phyloP scores from a whole-genome alignment of 352 stramenopile genomes.

The Phytophthora sp. region DNA sequence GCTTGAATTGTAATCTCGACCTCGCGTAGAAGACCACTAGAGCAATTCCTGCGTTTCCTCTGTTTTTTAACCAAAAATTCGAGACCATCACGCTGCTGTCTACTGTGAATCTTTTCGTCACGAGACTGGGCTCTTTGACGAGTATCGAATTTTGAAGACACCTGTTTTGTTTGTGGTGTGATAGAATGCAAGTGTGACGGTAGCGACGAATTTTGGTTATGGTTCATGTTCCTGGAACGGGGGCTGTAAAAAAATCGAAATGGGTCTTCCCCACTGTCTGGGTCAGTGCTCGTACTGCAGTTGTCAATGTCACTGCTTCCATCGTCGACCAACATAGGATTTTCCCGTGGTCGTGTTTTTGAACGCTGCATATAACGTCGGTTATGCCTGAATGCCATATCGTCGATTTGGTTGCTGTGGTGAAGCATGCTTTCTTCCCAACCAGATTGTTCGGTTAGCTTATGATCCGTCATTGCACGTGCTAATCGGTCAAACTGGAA shows the following conservation, averaged over 20 bases:
- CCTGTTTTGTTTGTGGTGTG: background rate
- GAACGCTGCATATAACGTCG: too few relatives aligned
- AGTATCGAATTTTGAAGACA: background rate
- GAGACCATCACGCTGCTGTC: background rate
- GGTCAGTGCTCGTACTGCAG: too few relatives aligned
- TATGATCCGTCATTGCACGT: background rate
- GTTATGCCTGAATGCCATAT: too few relatives aligned
- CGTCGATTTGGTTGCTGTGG: background rate
- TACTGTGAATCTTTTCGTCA: background rate
- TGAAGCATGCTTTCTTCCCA: background rate
- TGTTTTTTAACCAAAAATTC: background rate
- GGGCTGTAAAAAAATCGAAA: too few relatives aligned
- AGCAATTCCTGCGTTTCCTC: background rate
- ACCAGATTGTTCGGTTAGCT: background rate
- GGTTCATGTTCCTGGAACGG: too few relatives aligned
- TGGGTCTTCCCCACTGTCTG: too few relatives aligned
- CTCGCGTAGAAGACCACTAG: constrained; percentile 9
- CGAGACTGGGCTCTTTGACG: background rate
- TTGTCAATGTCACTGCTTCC: too few relatives aligned
- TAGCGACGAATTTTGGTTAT: too few relatives aligned
- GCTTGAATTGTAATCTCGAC: constrained; percentile 34
- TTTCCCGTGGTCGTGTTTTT: too few relatives aligned
- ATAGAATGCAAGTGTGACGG: too few relatives aligned
- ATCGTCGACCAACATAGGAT: too few relatives aligned
- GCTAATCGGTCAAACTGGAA: constrained; percentile 16